Evolutionary conservation across 2,329 filamentous ascomycete genomes (phyloP).

Genomic region (Fusarium duplospermum): DNA sequence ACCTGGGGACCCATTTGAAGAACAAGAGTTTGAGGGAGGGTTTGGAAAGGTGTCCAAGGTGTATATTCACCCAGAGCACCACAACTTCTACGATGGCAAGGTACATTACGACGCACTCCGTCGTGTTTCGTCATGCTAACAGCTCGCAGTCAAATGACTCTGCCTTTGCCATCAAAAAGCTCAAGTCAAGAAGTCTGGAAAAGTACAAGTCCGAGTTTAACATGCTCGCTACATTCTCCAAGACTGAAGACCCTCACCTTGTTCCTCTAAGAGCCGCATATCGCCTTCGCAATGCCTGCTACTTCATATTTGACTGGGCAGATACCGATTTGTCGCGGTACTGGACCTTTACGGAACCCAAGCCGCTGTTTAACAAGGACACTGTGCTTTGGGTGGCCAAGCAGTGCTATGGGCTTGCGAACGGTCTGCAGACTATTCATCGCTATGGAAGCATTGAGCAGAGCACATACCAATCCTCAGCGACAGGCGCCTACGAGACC

Average conservation of each 20-base stretch:
- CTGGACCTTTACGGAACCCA: neutral
- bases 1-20: neutral
- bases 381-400: neutral
- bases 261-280: neutral
- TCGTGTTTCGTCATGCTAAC: neutral
- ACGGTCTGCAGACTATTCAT: slow-evolving; percentile 4
- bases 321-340: neutral
- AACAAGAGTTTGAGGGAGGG: neutral
- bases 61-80: slow-evolving; percentile 1
- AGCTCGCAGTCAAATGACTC: neutral
- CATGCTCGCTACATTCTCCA: neutral
- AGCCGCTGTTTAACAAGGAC: neutral
- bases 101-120: no score
- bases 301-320: slow-evolving; percentile 17
- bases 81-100: neutral
- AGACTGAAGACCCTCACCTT: neutral
- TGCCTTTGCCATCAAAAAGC: neutral
- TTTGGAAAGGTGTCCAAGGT: slow-evolving; percentile 14
- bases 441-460: slow-evolving; percentile 3
- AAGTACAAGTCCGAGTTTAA: slow-evolving; percentile 10
- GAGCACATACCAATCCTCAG: neutral
- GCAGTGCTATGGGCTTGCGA: slow-evolving; percentile 5
- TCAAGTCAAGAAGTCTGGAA: neutral
- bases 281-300: neutral
- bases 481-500: neutral